A percentile compares a stretch with the other conserved stretches of the same genome.
Evolutionary conservation across 2,329 filamentous ascomycete genomes (phyloP).

Genomic region (Apiospora rasikravindrae): DNA sequence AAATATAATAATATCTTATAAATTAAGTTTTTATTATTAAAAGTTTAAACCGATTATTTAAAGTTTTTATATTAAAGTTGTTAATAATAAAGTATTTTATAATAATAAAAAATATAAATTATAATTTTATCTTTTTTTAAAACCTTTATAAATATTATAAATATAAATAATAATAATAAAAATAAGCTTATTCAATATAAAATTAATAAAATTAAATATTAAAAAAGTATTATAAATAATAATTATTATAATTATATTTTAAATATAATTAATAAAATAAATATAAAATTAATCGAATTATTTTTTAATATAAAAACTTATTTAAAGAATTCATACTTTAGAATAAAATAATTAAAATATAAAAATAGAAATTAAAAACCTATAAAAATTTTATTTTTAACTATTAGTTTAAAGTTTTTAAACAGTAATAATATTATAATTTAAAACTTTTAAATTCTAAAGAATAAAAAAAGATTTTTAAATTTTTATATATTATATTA

Average conservation of each 20-base stretch:
- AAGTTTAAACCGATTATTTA: too few species aligned
- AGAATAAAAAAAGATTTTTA: too few species aligned
- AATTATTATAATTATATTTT: background rate
- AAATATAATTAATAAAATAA: background rate
- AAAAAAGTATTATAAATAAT: background rate
- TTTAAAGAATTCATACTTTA: background rate
- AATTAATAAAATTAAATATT: background rate
- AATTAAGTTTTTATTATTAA: background rate
- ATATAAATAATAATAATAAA: constrained; percentile 2
- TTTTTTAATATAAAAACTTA: background rate
- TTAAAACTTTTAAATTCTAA: background rate
- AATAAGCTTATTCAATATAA: too few species aligned
- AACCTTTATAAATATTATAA: background rate
- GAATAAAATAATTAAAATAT: background rate
- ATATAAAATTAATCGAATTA: background rate
- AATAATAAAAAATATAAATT: background rate
- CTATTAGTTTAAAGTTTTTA: background rate
- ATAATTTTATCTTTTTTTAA: background rate
- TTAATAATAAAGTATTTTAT: background rate
- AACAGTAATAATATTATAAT: background rate
- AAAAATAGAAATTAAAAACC: background rate
- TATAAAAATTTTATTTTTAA: background rate
- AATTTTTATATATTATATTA: constrained; percentile 9
- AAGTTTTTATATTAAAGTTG: background rate
- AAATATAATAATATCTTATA: background rate